Evolutionary conservation across 139 green algal species (phyloP), one percentile per base, ranked within the genome.

Genomic region (Diplosphaera chodatii): DNA sequence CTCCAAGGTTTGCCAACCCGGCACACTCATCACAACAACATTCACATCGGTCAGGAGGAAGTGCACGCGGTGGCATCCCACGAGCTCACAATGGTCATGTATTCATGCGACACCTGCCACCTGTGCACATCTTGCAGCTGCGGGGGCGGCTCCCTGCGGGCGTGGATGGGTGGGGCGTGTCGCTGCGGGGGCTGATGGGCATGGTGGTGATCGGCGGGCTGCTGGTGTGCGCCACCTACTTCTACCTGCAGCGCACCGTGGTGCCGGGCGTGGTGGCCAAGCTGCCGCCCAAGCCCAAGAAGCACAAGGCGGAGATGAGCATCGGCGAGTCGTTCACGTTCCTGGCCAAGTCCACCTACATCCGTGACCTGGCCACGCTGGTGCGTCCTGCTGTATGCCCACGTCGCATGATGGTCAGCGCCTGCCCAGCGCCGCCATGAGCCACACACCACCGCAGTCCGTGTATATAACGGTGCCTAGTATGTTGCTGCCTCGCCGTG

Each of bases 81-180:
- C n/a, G n/a, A n/a, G n/a, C n/a, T n/a, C n/a, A n/a, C n/a, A n/a
- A n/a, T n/a, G n/a, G n/a, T n/a, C n/a, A n/a, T n/a, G n/a, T n/a
- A n/a, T n/a, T n/a, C n/a, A n/a, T n/a, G n/a, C n/a, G n/a, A n/a
- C n/a, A n/a, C n/a, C n/a, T n/a, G n/a, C n/a, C n/a, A n/a, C n/a
- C n/a, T n/a, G n/a, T n/a, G n/a, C n/a, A n/a, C n/a, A n/a, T n/a
- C n/a, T 10, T 48, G 55, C 77, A 90, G 84, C 79, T 97, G 55
- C 90, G 94, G 55, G 87, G 89, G 25, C 81, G 84, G 67, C 86
- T 99, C 86, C 92, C 92, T 29, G 84, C 92, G 23, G 94, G 89
- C 63, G 95, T 98, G 2, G 95, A 99, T 74, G 95, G 95, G 63
- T 99, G 95, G 95, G 95, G 88, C 73, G 71, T 96, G 66, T 98